Base-by-base conservation (phyloP, 305 asterid genomes). In the Petunia hybrid region DNA sequence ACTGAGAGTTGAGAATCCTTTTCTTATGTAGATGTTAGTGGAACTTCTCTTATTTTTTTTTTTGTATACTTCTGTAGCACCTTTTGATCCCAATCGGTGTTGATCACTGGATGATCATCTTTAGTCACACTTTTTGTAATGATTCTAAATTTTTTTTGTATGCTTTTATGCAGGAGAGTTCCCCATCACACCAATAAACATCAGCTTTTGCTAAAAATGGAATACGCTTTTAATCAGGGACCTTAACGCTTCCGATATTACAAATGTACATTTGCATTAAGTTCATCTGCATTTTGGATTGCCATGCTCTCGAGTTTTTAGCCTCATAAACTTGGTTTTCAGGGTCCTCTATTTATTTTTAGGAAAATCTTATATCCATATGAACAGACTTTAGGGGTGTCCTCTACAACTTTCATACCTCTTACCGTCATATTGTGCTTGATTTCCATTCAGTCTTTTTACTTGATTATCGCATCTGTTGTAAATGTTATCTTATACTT, bases 401-500 rank as follows among this genome's bases (percentile, higher is more conserved):
- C 66, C 31, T 61, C 14, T 35, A 31, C 66, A 61, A 61, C 66
- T 40, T 61, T 61, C 66, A 61, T 22, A 4, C 65, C 16, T 60
- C 65, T 7, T 60, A 22, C 9, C 10, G 22, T 60, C 39, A 60
- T 39, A 31, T 60, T 16, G 39, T 61, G 40, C 41, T 39, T 61
- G 38, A 8, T 56, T 14, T 14, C 7, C 61, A 73, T 51, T 51
- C 35, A 73, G 12, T 73, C 41, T 73, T 73, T 73, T 48, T 73
- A 71, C 41, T 73, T 62, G 35, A 40, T 73, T 73, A 73, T 48
- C 62, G 48, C 62, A 73, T 35, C 45, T 73, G 39, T 35, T 48
- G 45, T 71, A 13, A 73, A 35, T 73, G 35, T 73, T 71, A 48
- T 73, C 62, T 73, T 73, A 51, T 51, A 12, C 62, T 48, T 71